A percentile compares a stretch with the other conserved stretches of the same genome.
Conservation (phyloP, 148 eudicot genomes). For the Chenopodium suecicum region DNA sequence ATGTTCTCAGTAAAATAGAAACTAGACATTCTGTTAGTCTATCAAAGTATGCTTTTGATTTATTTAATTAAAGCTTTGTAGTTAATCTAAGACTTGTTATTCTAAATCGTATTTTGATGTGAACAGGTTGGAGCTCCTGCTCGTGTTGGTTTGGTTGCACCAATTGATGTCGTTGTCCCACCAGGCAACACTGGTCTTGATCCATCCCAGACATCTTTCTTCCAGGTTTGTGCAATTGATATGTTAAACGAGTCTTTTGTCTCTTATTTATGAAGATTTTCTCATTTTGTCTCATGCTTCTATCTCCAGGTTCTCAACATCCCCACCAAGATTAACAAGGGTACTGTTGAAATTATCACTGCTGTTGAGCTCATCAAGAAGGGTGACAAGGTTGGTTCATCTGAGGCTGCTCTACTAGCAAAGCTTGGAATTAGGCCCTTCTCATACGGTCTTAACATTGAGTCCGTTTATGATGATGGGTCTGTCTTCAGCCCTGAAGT, state of each 20-base stretch:
- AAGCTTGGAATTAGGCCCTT: conserved; percentile 79
- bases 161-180: conserved; percentile 71
- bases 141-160: conserved; percentile 77
- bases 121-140: conserved; percentile 79
- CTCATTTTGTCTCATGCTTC: not conserved
- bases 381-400: conserved; percentile 78
- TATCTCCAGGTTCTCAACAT: conserved; percentile 59
- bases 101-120: not conserved
- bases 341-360: conserved; percentile 75
- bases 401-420: conserved; percentile 69
- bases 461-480: conserved; percentile 56
- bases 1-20: no score
- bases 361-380: conserved; percentile 69
- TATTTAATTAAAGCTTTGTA: no score
- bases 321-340: conserved; percentile 84
- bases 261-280: no score
- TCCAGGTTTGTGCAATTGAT: conserved; percentile 40
- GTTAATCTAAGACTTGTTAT: no score
- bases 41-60: no score
- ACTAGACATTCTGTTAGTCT: no score
- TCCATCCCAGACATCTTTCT: conserved; percentile 85
- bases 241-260: not conserved
- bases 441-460: conserved; percentile 57
- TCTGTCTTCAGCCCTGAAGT: conserved; percentile 69
- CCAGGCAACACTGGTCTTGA: conserved; percentile 83